phyloP scores from a whole-genome alignment of 1,284 basidiomycete genomes.

The Puccinia coronata region DNA sequence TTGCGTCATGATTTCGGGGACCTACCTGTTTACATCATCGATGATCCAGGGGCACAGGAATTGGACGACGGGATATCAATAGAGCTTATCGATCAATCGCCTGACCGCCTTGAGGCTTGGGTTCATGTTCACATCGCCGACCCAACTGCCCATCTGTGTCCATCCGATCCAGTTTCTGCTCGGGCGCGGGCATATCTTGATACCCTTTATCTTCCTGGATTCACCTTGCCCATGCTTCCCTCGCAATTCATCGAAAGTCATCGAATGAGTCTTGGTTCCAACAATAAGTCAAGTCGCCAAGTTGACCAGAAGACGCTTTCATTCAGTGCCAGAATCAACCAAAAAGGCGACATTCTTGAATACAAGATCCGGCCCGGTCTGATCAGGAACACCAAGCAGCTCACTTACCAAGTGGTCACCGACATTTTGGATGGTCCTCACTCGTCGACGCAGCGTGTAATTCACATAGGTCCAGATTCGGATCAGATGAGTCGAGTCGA shows the following conservation, averaged over 20 bases:
- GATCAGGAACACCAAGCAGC: slow-evolving; percentile 69
- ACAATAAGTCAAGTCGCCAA: slow-evolving; percentile 59
- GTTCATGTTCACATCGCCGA: slow-evolving; percentile 92
- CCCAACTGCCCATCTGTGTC: slow-evolving; percentile 77
- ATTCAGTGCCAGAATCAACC: slow-evolving; percentile 75
- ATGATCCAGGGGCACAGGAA: slow-evolving; percentile 78
- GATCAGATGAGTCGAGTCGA: not conserved
- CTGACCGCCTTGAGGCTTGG: slow-evolving; percentile 65
- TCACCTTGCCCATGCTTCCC: slow-evolving; percentile 72
- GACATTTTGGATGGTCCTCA: slow-evolving; percentile 61
- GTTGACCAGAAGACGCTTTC: slow-evolving; percentile 67
- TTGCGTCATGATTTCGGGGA: slow-evolving; percentile 82
- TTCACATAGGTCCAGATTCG: slow-evolving; percentile 54
- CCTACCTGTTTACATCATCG: slow-evolving; percentile 83
- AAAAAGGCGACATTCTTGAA: slow-evolving; percentile 70
- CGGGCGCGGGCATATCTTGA: slow-evolving; percentile 64
- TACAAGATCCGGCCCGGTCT: slow-evolving; percentile 71
- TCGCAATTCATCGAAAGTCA: slow-evolving; percentile 56
- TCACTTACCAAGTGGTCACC: slow-evolving; percentile 75
- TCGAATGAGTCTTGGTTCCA: slow-evolving; percentile 66
- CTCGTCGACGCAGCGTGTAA: slow-evolving; percentile 51
- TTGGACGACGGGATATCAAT: slow-evolving; percentile 92
- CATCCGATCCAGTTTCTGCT: slow-evolving; percentile 67
- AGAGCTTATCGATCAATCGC: slow-evolving; percentile 60
- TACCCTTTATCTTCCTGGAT: slow-evolving; percentile 69